Conservation (phyloP, 1,139 yeast genomes). For the Blastobotrys petasosporus region DNA sequence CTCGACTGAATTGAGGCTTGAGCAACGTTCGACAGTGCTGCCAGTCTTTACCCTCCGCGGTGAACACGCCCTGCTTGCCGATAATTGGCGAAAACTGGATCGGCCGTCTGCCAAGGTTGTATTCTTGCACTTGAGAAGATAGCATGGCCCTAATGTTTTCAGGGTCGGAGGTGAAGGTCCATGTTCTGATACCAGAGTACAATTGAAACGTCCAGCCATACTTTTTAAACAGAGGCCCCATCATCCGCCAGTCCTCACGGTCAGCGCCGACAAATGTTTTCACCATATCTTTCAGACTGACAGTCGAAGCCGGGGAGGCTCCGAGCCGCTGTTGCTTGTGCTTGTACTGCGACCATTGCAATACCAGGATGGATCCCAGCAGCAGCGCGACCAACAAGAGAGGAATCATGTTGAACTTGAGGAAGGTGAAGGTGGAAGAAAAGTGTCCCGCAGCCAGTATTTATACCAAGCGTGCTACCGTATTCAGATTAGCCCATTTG, state of each 20-base stretch:
- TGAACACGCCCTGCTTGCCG: conserved; percentile 50
- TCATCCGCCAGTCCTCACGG: conserved; percentile 4
- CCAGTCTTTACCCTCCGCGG: conserved; percentile 53
- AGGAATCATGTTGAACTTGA: no score
- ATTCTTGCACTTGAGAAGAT: conserved; percentile 43
- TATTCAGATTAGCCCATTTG: no score
- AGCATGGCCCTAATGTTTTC: conserved; percentile 36
- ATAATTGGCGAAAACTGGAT: conserved; percentile 40
- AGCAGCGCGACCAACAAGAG: no score
- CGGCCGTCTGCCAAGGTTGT: conserved; percentile 46
- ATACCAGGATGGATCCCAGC: no score
- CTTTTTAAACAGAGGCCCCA: conserved; percentile 2
- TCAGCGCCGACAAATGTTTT: no score
- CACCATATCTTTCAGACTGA: no score
- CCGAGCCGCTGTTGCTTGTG: no score
- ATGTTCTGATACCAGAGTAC: conserved; percentile 2
- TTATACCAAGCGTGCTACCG: no score
- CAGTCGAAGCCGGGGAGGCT: no score
- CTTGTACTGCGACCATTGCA: no score
- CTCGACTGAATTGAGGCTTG: conserved; percentile 53
- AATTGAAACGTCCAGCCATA: conserved; percentile 5
- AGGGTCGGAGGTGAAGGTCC: conserved; percentile 42
- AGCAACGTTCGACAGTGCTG: conserved; percentile 51
- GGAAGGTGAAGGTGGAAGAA: no score
- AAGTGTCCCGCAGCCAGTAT: no score